Evolutionary conservation across 768 basidiomycete genomes (phyloP).

Genomic region (Nidularia pulvinata): DNA sequence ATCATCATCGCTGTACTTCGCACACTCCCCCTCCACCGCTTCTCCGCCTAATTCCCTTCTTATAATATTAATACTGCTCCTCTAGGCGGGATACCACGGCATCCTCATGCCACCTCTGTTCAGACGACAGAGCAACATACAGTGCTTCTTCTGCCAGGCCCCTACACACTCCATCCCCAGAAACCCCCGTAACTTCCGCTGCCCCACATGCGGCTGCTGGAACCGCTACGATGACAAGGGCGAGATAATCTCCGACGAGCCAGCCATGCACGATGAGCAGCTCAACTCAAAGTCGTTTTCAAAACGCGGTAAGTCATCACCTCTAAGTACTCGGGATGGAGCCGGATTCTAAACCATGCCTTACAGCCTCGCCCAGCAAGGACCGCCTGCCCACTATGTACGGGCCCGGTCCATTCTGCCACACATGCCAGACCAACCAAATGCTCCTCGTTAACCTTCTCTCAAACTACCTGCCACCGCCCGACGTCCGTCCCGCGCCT

Average conservation of each 20-base stretch:
- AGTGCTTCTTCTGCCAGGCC: conserved; percentile 78
- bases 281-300: conserved; percentile 73
- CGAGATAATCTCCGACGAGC: conserved; percentile 82
- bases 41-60: not conserved
- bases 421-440: conserved; percentile 92
- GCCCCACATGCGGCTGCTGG: conserved; percentile 68
- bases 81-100: too few relatives aligned
- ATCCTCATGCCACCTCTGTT: conserved; percentile 51
- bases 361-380: conserved; percentile 66
- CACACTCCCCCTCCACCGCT: not conserved
- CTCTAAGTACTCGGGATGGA: too few relatives aligned
- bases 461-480: conserved; percentile 84
- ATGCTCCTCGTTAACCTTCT: conserved; percentile 84
- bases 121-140: conserved; percentile 43
- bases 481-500: conserved; percentile 53
- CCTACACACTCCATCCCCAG: conserved; percentile 31
- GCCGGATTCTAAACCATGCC: too few relatives aligned
- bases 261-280: conserved; percentile 83
- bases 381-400: conserved; percentile 68
- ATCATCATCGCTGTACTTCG: too few relatives aligned
- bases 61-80: too few relatives aligned
- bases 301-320: conserved; percentile 55
- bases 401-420: conserved; percentile 72
- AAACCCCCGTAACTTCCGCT: conserved; percentile 61
- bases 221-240: conserved; percentile 74